Evolutionary conservation across 2,329 filamentous ascomycete genomes (phyloP).

Genomic region (Penicillium sp.): DNA sequence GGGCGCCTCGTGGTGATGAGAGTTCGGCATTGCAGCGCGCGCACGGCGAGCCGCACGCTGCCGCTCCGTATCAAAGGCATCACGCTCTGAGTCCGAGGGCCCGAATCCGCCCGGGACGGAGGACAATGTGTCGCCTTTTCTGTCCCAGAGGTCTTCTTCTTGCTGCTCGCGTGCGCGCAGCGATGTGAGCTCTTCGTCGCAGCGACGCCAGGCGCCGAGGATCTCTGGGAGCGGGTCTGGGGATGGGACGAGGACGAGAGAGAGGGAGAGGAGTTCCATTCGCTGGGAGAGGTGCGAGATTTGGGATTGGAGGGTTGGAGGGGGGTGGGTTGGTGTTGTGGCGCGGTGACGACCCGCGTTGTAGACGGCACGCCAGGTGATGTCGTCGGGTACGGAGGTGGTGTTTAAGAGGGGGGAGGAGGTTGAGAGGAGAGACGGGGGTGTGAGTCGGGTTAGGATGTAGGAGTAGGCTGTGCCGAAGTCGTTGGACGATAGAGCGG

Average conservation of each 20-base stretch:
- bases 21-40: slow-evolving; percentile 19
- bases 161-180: slow-evolving; percentile 48
- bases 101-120: slow-evolving; percentile 40
- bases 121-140: slow-evolving; percentile 41
- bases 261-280: slow-evolving; percentile 56
- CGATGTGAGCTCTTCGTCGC: slow-evolving; percentile 51
- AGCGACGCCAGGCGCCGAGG: slow-evolving; percentile 54
- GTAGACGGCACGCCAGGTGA: slow-evolving; percentile 57
- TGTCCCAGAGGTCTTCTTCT: slow-evolving; percentile 52
- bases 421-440: slow-evolving; percentile 27
- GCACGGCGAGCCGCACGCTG: slow-evolving; percentile 30
- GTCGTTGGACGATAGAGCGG: slow-evolving; percentile 38
- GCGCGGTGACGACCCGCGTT: slow-evolving; percentile 51
- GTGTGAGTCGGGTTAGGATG: slow-evolving; percentile 51
- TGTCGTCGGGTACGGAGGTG: slow-evolving; percentile 42
- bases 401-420: slow-evolving; percentile 23
- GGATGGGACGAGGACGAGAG: slow-evolving; percentile 52
- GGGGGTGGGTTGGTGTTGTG: slow-evolving; percentile 22
- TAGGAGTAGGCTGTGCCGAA: slow-evolving; percentile 59
- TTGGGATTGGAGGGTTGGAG: slow-evolving; percentile 31
- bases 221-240: slow-evolving; percentile 52
- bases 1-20: slow-evolving; percentile 39
- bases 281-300: slow-evolving; percentile 53
- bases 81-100: slow-evolving; percentile 37
- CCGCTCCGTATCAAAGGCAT: slow-evolving; percentile 38